A percentile compares a stretch with the other conserved stretches of the same genome.
Evolutionary conservation across 2,329 filamentous ascomycete genomes (phyloP).

Genomic region (Zarea fungicola): DNA sequence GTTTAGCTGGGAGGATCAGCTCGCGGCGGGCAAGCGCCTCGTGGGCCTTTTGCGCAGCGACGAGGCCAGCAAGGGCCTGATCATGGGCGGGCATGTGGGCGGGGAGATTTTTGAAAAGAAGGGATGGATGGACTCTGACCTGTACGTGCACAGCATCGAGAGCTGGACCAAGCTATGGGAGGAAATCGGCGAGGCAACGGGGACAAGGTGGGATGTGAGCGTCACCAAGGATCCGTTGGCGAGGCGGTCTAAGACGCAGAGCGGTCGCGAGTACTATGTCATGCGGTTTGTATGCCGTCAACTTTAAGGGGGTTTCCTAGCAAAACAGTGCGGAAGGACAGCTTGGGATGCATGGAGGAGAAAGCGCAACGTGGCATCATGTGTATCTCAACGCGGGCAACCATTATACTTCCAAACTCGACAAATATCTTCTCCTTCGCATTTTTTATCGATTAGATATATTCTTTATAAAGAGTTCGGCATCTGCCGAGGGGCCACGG

Average conservation of each 20-base stretch:
- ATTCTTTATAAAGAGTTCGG: too few species aligned
- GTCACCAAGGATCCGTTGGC: background rate
- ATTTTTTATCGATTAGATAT: too few species aligned
- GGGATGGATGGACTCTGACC: background rate
- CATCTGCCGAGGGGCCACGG: too few species aligned
- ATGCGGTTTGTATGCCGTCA: background rate
- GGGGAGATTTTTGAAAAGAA: background rate
- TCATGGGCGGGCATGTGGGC: background rate
- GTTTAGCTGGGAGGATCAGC: slow-evolving; percentile 2
- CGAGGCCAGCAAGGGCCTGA: background rate
- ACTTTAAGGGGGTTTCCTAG: background rate
- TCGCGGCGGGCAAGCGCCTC: background rate
- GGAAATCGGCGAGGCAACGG: background rate
- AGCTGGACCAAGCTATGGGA: background rate
- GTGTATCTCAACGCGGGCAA: too few species aligned
- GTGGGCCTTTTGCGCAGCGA: background rate
- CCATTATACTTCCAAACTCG: too few species aligned
- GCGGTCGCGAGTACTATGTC: background rate
- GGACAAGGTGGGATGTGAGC: background rate
- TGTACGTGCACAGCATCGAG: background rate
- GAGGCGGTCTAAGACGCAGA: background rate
- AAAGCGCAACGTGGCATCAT: too few species aligned
- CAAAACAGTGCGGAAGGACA: too few species aligned
- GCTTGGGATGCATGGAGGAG: too few species aligned
- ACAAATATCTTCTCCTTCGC: too few species aligned